phyloP scores from a whole-genome alignment of 1,284 basidiomycete genomes.

The Cutaneotrichosporon cutaneum region DNA sequence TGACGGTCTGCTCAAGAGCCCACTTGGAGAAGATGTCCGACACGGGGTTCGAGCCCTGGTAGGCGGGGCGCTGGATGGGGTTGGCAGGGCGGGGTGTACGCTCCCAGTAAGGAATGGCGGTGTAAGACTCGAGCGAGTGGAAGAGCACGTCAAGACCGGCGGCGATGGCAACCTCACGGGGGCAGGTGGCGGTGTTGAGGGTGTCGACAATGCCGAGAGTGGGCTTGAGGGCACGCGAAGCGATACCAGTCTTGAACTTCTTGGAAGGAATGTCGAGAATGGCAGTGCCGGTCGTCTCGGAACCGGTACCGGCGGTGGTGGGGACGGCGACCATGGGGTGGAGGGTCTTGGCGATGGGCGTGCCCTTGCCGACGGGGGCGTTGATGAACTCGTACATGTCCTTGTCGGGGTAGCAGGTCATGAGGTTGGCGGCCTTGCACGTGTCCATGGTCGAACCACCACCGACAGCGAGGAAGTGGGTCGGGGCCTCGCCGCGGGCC shows the following conservation, averaged over 20 bases:
- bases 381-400: slow-evolving; percentile 96
- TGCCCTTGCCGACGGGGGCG: slow-evolving; percentile 89
- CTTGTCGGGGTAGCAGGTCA: slow-evolving; percentile 73
- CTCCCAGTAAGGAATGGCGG: slow-evolving; percentile 66
- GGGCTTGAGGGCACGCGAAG: slow-evolving; percentile 85
- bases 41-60: slow-evolving; percentile 94
- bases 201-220: slow-evolving; percentile 83
- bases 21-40: slow-evolving; percentile 94
- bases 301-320: slow-evolving; percentile 93
- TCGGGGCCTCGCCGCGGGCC: slow-evolving; percentile 80
- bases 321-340: slow-evolving; percentile 88
- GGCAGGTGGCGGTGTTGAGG: slow-evolving; percentile 78
- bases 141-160: slow-evolving; percentile 91
- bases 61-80: slow-evolving; percentile 78
- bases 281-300: slow-evolving; percentile 95
- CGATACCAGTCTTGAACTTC: slow-evolving; percentile 94
- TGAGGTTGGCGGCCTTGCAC: slow-evolving; percentile 90
- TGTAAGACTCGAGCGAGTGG: slow-evolving; percentile 80
- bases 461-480: slow-evolving; percentile 91
- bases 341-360: slow-evolving; percentile 72
- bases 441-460: slow-evolving; percentile 97
- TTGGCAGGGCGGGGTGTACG: slow-evolving; percentile 84
- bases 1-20: slow-evolving; percentile 87
- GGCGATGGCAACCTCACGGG: slow-evolving; percentile 82
- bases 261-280: slow-evolving; percentile 82